A percentile compares a stretch with the other conserved stretches of the same genome.
Conservation (phyloP, 2,329 filamentous ascomycete species). For the Fusarium incarnatum region DNA sequence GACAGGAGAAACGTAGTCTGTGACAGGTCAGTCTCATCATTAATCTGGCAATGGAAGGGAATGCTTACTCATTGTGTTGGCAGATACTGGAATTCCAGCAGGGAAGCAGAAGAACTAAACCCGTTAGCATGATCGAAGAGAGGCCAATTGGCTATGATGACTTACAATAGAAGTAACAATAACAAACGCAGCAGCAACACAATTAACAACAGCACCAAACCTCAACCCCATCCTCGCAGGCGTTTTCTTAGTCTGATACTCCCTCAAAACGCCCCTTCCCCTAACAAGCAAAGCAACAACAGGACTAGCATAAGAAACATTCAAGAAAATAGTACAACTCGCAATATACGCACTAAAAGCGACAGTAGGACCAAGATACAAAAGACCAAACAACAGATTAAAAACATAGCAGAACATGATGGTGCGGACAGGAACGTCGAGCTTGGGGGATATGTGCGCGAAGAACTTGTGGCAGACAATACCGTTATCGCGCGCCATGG, state of each 20-base stretch:
- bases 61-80: conserved; percentile 12
- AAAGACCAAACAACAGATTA: conserved; percentile 32
- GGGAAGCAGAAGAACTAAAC: conserved; percentile 20
- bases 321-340: conserved; percentile 36
- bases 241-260: conserved; percentile 13
- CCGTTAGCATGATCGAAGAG: too few species aligned
- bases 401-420: conserved; percentile 29
- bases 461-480: conserved; percentile 29
- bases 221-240: conserved; percentile 7
- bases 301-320: conserved; percentile 30
- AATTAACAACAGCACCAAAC: conserved; percentile 1
- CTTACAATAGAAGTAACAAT: conserved; percentile 13
- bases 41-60: rapidly evolving
- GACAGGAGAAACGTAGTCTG: conserved; percentile 15
- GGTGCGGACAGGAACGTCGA: conserved; percentile 27
- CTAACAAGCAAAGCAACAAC: conserved; percentile 25
- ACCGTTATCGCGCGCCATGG: conserved; percentile 44
- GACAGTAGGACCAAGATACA: conserved; percentile 32
- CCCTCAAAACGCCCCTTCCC: conserved; percentile 1
- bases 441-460: conserved; percentile 15
- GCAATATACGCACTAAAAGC: conserved; percentile 38
- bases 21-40: neutral
- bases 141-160: too few species aligned
- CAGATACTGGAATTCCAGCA: neutral
- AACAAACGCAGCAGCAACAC: neutral